Base-by-base conservation (phyloP, 768 basidiomycete species). In the Suillus paluster region DNA sequence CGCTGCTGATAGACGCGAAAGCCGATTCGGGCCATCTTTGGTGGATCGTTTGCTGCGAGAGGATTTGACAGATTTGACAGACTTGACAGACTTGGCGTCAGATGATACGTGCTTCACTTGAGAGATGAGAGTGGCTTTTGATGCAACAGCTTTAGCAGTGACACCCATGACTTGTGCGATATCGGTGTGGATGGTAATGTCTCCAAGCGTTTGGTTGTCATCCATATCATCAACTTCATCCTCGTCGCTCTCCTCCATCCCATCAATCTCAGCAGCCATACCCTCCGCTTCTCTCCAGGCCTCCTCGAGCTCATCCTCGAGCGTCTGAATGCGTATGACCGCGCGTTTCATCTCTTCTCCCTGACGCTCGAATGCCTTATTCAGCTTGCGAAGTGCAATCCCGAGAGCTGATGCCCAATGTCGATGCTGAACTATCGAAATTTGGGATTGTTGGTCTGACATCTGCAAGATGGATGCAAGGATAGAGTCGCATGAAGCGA, bases 211-310 rank as follows among this genome's bases (percentile, higher is more conserved):
- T 2, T 63, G 64, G 42, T 70, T 73, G 49, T 77, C 72, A 48
- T 76, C 74, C 42, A 63, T 55, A 9, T 69, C 71, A 17, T 70
- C 68, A 33, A 65, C 59, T 42, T 63, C 69, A 25, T 68, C 76
- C 27, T 70, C 64, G 25, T 67, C 65, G 17, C 65, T 70, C 4
- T 63, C 73, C 58, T 88, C 85, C 56, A 86, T 71, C 46, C 85
- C 85, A 70, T 94, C 91, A 68, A 92, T 81, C 70, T 92, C 89
- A 57, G 78, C 72, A 1, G 91, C 92, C 66, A 92, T 78, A 45
- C 83, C 84, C 67, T 91, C 88, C 3, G 91, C 92, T 62, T 88
- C 86, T 52, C 81, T 81, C 92, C 92, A 94, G 0, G 91, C 92
- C 58, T 94, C 92, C 53, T 89, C 86, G 25, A 93, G 78, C 65